Evolutionary conservation across 1,284 basidiomycete genomes (phyloP), one percentile per base, ranked within the genome.

Genomic region (Austroboletus novae-zelandiae): DNA sequence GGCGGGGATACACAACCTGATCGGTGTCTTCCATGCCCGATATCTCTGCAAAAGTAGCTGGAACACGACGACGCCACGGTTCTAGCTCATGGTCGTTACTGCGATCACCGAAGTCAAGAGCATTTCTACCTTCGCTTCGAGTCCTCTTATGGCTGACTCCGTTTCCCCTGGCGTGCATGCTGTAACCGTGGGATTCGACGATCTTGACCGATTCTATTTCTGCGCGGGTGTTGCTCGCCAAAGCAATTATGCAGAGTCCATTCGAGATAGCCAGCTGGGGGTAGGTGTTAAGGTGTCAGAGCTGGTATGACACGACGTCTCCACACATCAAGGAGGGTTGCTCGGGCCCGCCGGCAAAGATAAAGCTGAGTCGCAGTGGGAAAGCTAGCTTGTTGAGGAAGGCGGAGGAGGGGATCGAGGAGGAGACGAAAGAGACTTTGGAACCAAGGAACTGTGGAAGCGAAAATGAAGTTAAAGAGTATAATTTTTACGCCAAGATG

Each of bases 311-410:
- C 80, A 62, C 83, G 79, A 18, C 77, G 77, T 18, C 89, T 78
- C 65, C 85, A 92, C 4, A 83, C 77, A 61, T 94, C 89, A 14
- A 92, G 79, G 11, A 94, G 77, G 3, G 79, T 71, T 9, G 89
- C 86, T 31, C 90, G 84, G 3, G 90, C 90, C 51, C 80, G 78
- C 45, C 79, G 74, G 29, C 89, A 81, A 50, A 89, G 77, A 34
- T 74, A 59, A 5, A 56, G 43, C 10, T 61, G 59, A 17, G 66
- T 63, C 39, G 47, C 66, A 54, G 46, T 69, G 49, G 61, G 45
- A 61, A 56, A 29, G 30, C 11, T 9, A 5, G 51, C 29, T 29
- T 41, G 39, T 35, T 48, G 55, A 27, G 48, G 61, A 56, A 9
- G 64, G 61, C 18, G 60, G 61, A 30, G 67, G 56, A 13, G 52